Evolutionary conservation across 352 stramenopile genomes (phyloP), one percentile per base, ranked within the genome.

Genomic region (Albugo candida): DNA sequence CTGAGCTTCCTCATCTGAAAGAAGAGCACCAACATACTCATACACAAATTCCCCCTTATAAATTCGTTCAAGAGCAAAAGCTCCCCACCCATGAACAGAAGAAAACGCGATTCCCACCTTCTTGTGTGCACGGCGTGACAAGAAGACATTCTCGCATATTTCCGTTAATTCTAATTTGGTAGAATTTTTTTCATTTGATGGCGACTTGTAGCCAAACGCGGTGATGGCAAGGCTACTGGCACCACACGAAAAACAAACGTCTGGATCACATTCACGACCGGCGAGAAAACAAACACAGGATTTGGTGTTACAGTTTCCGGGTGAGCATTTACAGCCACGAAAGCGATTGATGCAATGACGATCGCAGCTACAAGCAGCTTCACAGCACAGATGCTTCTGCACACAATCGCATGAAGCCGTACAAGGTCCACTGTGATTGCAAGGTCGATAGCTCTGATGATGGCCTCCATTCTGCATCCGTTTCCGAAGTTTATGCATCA

Each of bases 191-290:
- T 8, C 38, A 8, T 43, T 43, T 8, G 17, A 24, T 43, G 58
- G 44, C 1, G 41, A 19, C 37, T 61, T 58, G 44, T 61, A 55
- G 11, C 56, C 40, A 2, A 64, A 31, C 8, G 24, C 24, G 3
- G 3, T 44, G 35, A 59, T 65, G 21, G 64, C 63, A 20, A 67
- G 45, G 55, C 71, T 63, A 2, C 60, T 67, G 1, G 66, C 62
- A 11, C 65, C 66, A 20, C 69, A 81, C 16, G 52, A 55, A 5
- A 51, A 36, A 42, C 69, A 81, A 18, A 74, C 47, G 35, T 81
- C 69, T 0, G 66, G 69, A 39, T 78, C 65, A 51, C 66, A 81
- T 46, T 81, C 69, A 11, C 69, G 69, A 36, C 70, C 42, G 2
- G 66, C 65, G 11, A 62, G 51, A 53, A 75, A 76, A 49, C 69